Conservation (phyloP, 2,329 filamentous ascomycete genomes). For the Nannizziopsis barbatae region DNA sequence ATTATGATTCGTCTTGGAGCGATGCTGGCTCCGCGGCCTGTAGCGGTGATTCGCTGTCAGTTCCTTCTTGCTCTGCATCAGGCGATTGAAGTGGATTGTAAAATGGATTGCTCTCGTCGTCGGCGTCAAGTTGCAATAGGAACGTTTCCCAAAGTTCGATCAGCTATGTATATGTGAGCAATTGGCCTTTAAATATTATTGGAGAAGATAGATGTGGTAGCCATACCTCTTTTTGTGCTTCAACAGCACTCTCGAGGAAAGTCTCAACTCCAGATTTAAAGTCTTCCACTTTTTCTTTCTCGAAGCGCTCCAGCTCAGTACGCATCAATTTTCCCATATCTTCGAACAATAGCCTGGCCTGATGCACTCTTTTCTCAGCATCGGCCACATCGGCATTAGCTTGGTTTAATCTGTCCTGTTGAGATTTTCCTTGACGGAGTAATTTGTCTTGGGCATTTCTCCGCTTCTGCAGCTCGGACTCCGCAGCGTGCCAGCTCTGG, state of each 20-base stretch:
- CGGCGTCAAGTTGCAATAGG: conserved; percentile 86
- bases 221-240: conserved; percentile 92
- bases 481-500: conserved; percentile 84
- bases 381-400: conserved; percentile 89
- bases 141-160: conserved; percentile 98
- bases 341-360: conserved; percentile 80
- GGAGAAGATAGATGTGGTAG: conserved; percentile 11
- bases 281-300: conserved; percentile 95
- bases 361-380: conserved; percentile 84
- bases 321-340: conserved; percentile 96
- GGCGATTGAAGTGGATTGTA: conserved; percentile 25
- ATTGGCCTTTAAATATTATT: neutral
- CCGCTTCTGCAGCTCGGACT: conserved; percentile 81
- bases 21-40: conserved; percentile 1
- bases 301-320: conserved; percentile 81
- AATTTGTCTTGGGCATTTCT: conserved; percentile 85
- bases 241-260: conserved; percentile 89
- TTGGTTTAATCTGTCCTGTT: conserved; percentile 90
- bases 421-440: conserved; percentile 84
- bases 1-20: conserved; percentile 8
- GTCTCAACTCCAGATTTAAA: conserved; percentile 98
- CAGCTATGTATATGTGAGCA: conserved; percentile 34
- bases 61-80: conserved; percentile 6
- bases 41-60: conserved; percentile 8
- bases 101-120: conserved; percentile 60